Conservation (phyloP, 257 asterid genomes). For the Rubia yunnanensis region DNA sequence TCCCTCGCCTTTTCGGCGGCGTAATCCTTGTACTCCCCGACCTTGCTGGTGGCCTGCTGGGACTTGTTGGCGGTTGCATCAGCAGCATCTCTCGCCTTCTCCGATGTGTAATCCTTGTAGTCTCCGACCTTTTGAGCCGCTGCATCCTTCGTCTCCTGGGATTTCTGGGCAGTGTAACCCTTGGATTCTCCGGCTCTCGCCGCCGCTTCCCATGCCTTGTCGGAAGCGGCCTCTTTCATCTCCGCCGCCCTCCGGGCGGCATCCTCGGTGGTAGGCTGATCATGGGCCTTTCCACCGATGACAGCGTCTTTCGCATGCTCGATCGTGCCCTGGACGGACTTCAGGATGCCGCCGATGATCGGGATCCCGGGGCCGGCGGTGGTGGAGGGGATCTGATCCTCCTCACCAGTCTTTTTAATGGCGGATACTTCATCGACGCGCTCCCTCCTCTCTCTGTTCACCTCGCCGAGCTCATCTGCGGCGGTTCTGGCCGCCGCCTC, state of each 20-base stretch:
- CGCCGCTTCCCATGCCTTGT: slow-evolving; percentile 38
- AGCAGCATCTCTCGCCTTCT: slow-evolving; percentile 23
- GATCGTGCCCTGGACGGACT: slow-evolving; percentile 26
- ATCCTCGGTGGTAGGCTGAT: slow-evolving; percentile 21
- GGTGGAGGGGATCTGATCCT: background rate
- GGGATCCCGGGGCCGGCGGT: slow-evolving; percentile 19
- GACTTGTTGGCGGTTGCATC: slow-evolving; percentile 5
- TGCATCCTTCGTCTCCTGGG: slow-evolving; percentile 3
- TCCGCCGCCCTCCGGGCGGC: slow-evolving; percentile 6
- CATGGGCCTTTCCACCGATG: slow-evolving; percentile 26
- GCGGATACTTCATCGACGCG: slow-evolving; percentile 8
- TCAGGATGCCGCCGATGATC: slow-evolving; percentile 23
- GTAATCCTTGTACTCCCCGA: slow-evolving; percentile 12
- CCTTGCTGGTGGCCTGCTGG: slow-evolving; percentile 15
- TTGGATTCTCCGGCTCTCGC: slow-evolving; percentile 21
- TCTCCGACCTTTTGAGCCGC: background rate
- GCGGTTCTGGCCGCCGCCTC: slow-evolving; percentile 47
- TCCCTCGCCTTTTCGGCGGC: slow-evolving; percentile 12
- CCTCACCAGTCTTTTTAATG: no score
- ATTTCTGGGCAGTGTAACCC: slow-evolving; percentile 19
- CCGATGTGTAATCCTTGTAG: slow-evolving; percentile 3
- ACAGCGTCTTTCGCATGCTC: slow-evolving; percentile 34
- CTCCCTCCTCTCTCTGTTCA: slow-evolving; percentile 35
- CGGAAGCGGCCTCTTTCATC: slow-evolving; percentile 43
- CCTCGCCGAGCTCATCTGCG: slow-evolving; percentile 46